A percentile compares a stretch with the other conserved stretches of the same genome.
Conservation (phyloP, 768 basidiomycete species). For the Amyloporia xantha region DNA sequence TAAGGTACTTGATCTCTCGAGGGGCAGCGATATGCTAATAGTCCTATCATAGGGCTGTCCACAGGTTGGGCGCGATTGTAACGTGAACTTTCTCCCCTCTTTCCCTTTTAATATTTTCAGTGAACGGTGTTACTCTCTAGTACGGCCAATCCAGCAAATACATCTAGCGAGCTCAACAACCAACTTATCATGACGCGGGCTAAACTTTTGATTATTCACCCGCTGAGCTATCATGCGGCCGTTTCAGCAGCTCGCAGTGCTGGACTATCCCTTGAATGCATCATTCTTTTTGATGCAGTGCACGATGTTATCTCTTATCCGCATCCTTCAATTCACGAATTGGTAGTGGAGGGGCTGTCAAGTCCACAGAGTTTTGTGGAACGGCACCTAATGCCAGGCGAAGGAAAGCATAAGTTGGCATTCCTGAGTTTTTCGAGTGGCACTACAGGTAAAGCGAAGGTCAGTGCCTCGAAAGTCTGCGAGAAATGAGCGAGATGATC, state of each 20-base stretch:
- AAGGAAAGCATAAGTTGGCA: conserved; percentile 61
- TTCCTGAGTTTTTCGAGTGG: conserved; percentile 68
- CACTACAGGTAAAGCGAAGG: conserved; percentile 68
- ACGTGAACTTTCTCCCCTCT: conserved; percentile 44
- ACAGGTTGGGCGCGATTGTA: conserved; percentile 48
- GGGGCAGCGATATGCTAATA: too few relatives aligned
- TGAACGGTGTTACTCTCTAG: conserved; percentile 7
- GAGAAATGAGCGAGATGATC: not conserved
- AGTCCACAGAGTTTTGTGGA: conserved; percentile 37
- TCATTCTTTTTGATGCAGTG: conserved; percentile 14
- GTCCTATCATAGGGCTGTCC: conserved; percentile 44
- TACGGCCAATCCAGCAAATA: conserved; percentile 24
- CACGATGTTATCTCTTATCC: not conserved
- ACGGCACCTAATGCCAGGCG: conserved; percentile 42
- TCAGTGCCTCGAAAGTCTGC: too few relatives aligned
- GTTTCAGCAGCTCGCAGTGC: conserved; percentile 13
- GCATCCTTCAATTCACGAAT: conserved; percentile 34
- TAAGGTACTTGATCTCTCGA: not conserved
- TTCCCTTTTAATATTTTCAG: too few relatives aligned
- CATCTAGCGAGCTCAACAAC: conserved; percentile 21
- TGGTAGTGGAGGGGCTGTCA: conserved; percentile 44
- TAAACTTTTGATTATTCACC: conserved; percentile 17
- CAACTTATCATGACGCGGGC: conserved; percentile 19
- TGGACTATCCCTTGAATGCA: conserved; percentile 13
- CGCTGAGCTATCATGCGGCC: conserved; percentile 14